Evolutionary conservation across 805 yeast genomes (phyloP).

Genomic region (Suhomyces prunicola): DNA sequence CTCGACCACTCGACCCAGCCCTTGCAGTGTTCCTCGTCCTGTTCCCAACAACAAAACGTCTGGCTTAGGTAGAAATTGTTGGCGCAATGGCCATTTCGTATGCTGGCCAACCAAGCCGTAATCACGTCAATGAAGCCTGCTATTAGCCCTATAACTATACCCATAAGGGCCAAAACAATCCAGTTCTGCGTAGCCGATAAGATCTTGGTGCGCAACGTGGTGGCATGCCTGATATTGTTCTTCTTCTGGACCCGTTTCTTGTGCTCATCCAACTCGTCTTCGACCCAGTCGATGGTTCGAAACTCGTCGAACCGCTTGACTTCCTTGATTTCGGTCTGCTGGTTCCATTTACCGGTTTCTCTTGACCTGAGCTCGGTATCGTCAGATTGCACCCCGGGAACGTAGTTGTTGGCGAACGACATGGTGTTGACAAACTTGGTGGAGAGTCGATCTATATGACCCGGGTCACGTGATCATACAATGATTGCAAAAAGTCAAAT

Average conservation of each 20-base stretch:
- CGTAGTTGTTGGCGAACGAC: not conserved
- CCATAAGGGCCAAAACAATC: constrained; percentile 73
- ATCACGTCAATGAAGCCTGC: constrained; percentile 81
- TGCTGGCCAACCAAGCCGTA: constrained; percentile 81
- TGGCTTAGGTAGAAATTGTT: constrained; percentile 65
- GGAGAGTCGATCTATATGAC: not conserved
- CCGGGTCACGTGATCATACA: not conserved
- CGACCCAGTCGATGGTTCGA: constrained; percentile 68
- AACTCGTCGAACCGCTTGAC: constrained; percentile 57
- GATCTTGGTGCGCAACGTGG: constrained; percentile 23
- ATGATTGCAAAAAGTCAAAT: not conserved
- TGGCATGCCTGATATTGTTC: constrained; percentile 10
- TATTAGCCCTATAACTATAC: constrained; percentile 71
- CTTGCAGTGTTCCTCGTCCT: constrained; percentile 46
- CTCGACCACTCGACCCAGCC: constrained; percentile 71
- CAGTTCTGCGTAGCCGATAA: constrained; percentile 53
- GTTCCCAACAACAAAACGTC: constrained; percentile 81
- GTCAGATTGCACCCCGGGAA: not conserved
- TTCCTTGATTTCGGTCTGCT: constrained; percentile 34
- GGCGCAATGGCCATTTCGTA: constrained; percentile 77
- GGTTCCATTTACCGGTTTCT: constrained; percentile 36
- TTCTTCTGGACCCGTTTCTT: constrained; percentile 23
- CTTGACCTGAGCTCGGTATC: constrained; percentile 14
- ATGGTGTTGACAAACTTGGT: not conserved
- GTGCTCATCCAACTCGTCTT: constrained; percentile 55